A percentile compares a stretch with the other conserved stretches of the same genome.
Evolutionary conservation across 2,329 filamentous ascomycete species (phyloP).

Genomic region (Trichoderma gracile): DNA sequence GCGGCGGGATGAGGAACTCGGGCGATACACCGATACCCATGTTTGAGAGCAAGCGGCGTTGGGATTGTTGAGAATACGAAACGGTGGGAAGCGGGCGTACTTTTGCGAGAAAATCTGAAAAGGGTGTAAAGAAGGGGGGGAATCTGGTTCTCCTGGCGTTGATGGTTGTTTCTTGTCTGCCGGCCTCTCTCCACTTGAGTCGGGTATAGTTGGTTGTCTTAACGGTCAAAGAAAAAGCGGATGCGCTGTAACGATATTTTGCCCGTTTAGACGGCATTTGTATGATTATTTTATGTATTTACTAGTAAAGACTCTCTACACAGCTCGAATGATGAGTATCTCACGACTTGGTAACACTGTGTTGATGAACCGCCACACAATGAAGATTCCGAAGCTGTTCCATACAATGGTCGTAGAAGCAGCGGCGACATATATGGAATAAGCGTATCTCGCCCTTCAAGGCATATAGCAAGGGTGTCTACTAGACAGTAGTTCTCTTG

Average conservation of each 20-base stretch:
- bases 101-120: neutral
- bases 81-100: neutral
- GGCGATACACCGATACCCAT: slow-evolving; percentile 39
- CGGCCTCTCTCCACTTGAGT: neutral
- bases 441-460: slow-evolving; percentile 4
- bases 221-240: too few relatives aligned
- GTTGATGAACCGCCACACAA: neutral
- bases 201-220: neutral
- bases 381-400: neutral
- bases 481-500: neutral
- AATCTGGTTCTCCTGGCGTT: slow-evolving; percentile 1
- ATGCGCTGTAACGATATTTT: slow-evolving; percentile 13
- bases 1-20: slow-evolving; percentile 57
- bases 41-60: slow-evolving; percentile 37
- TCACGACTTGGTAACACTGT: neutral
- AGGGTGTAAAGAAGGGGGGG: neutral
- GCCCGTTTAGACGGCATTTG: slow-evolving; percentile 7
- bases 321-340: neutral
- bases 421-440: neutral
- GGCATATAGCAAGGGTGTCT: neutral
- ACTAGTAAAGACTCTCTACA: slow-evolving; percentile 19
- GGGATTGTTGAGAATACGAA: slow-evolving; percentile 4
- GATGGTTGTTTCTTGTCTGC: neutral
- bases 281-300: slow-evolving; percentile 20
- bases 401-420: neutral